Evolutionary conservation across 2,329 filamentous ascomycete genomes (phyloP).

Genomic region (Teratosphaeriaceae sp.): DNA sequence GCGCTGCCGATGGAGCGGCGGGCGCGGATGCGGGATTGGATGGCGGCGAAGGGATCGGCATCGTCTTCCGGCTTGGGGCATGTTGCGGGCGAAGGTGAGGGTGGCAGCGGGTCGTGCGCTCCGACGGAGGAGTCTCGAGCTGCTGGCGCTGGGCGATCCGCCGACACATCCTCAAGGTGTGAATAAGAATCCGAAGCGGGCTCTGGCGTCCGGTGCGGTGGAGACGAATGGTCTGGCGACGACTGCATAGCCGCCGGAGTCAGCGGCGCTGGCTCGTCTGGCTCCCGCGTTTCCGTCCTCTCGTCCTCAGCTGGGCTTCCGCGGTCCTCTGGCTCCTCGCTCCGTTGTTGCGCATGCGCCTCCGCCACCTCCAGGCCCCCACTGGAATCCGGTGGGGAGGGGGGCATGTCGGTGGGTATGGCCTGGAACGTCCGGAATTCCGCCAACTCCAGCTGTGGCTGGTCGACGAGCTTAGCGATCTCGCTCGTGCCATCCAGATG

Average conservation of each 20-base stretch:
- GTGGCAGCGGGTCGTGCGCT: background rate
- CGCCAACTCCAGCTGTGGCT: conserved; percentile 6
- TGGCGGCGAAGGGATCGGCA: conserved; percentile 26
- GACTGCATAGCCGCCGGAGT: no score
- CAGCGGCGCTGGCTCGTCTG: no score
- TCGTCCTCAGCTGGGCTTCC: background rate
- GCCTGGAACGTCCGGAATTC: conserved; percentile 19
- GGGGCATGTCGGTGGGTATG: conserved; percentile 29
- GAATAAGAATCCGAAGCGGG: no score
- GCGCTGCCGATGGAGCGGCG: conserved; percentile 26
- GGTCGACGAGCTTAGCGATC: conserved; percentile 1
- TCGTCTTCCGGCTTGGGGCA: background rate
- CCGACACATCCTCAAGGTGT: no score
- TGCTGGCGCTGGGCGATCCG: no score
- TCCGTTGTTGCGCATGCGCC: background rate
- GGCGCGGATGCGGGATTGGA: conserved; percentile 29
- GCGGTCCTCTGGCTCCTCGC: background rate
- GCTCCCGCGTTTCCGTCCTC: no score
- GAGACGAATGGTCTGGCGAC: no score
- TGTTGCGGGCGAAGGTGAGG: background rate
- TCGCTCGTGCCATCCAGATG: conserved; percentile 22
- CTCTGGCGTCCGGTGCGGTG: no score
- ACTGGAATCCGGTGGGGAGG: conserved; percentile 29
- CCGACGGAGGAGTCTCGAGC: background rate
- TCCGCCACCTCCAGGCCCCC: conserved; percentile 17